phyloP scores from a whole-genome alignment of 2,329 filamentous ascomycete species.

The Penicillium brasilianum region DNA sequence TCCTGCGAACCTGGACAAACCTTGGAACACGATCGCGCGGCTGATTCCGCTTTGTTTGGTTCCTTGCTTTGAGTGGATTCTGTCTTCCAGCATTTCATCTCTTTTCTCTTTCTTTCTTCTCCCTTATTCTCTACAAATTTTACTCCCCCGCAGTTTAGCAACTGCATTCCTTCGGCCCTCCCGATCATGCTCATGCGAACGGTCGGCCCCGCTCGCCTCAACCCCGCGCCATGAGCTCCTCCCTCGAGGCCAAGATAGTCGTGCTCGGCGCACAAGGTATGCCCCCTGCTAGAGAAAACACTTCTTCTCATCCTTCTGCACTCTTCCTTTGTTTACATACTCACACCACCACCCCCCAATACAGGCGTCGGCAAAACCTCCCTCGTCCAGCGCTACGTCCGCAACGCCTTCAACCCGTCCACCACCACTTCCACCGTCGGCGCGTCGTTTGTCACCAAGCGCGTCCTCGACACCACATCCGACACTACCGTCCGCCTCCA shows the following conservation, averaged over 20 bases:
- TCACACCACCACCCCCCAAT: slow-evolving; percentile 3
- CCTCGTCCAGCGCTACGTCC: slow-evolving; percentile 56
- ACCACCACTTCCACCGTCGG: slow-evolving; percentile 70
- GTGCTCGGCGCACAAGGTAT: slow-evolving; percentile 57
- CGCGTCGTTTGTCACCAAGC: slow-evolving; percentile 79
- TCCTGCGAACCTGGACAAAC: slow-evolving; percentile 2
- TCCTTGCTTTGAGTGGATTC: slow-evolving; percentile 7
- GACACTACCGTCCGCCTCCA: slow-evolving; percentile 88
- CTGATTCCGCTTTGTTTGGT: slow-evolving; percentile 26
- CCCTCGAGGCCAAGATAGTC: slow-evolving; percentile 59
- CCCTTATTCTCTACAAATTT: not conserved
- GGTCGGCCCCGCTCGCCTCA: slow-evolving; percentile 32
- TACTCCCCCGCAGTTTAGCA: not conserved
- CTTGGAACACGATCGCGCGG: slow-evolving; percentile 19
- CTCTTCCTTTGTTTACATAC: not conserved
- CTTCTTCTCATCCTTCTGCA: too few species aligned
- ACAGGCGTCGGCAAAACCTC: slow-evolving; percentile 59
- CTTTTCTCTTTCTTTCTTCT: not conserved
- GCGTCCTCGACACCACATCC: slow-evolving; percentile 79
- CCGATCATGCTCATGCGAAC: slow-evolving; percentile 40
- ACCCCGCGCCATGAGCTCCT: slow-evolving; percentile 51
- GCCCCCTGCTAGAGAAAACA: not conserved
- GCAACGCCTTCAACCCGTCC: slow-evolving; percentile 51
- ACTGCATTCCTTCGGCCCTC: slow-evolving; percentile 1
- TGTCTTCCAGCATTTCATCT: not conserved